Conservation (phyloP, 257 asterid genomes). For the Rehmannia glutinosa region DNA sequence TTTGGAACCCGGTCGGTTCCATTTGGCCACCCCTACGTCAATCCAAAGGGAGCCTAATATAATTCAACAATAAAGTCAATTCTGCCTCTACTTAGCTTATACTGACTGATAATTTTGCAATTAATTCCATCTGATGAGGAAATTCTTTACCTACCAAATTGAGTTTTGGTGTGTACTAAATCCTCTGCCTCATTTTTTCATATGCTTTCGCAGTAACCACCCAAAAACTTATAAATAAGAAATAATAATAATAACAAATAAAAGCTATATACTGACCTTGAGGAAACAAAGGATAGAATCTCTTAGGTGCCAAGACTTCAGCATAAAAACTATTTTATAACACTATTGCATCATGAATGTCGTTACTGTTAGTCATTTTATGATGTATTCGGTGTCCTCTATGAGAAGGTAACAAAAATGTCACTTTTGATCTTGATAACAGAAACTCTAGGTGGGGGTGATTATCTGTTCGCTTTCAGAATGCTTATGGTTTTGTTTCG, state of each 20-base stretch:
- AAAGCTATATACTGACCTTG: background rate
- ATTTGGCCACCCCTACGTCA: too few relatives aligned
- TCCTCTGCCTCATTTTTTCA: too few relatives aligned
- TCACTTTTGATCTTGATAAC: conserved; percentile 30
- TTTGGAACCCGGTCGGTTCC: too few relatives aligned
- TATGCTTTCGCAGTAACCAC: too few relatives aligned
- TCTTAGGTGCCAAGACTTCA: background rate
- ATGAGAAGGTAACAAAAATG: conserved; percentile 15
- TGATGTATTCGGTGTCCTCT: conserved; percentile 5
- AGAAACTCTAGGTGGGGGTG: conserved; percentile 95
- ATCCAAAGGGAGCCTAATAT: too few relatives aligned
- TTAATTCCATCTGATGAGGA: too few relatives aligned
- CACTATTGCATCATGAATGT: background rate
- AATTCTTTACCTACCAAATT: too few relatives aligned
- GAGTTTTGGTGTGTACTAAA: too few relatives aligned
- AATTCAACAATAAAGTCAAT: too few relatives aligned
- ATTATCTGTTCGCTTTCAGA: conserved; percentile 90
- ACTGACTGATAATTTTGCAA: too few relatives aligned
- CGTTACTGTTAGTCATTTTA: background rate
- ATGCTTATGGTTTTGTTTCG: conserved; percentile 99
- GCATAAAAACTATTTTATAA: background rate
- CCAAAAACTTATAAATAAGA: background rate
- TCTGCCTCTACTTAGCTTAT: too few relatives aligned
- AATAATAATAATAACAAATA: background rate
- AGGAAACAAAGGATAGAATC: background rate